A percentile compares a stretch with the other conserved stretches of the same genome.
Evolutionary conservation across 2,329 filamentous ascomycete genomes (phyloP).

Genomic region (Ophiostoma sp.): DNA sequence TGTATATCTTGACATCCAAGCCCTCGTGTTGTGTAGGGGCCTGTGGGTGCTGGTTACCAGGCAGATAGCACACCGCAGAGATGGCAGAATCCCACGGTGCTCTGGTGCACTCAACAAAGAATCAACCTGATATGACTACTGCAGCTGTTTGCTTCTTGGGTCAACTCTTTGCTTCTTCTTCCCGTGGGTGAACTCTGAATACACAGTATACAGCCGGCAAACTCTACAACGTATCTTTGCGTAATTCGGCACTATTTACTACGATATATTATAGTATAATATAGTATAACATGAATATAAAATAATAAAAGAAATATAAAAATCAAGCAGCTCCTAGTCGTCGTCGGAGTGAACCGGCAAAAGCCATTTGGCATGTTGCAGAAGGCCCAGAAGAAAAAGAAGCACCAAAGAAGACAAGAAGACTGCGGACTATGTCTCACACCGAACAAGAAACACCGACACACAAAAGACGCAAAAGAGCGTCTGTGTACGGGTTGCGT

Average conservation of each 20-base stretch:
- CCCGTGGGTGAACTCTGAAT: not conserved
- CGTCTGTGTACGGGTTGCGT: not conserved
- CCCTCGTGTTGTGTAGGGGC: not conserved
- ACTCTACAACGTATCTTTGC: not conserved
- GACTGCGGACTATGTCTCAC: not conserved
- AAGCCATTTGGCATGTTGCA: not conserved
- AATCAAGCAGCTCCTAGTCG: not conserved
- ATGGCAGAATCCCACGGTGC: not conserved
- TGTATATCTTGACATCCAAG: not conserved
- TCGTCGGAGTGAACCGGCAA: conserved; percentile 14
- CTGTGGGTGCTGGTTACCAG: not conserved
- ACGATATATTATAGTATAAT: not conserved
- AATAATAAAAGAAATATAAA: not conserved
- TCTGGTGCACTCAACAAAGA: not conserved
- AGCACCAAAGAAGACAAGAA: not conserved
- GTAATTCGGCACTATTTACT: not conserved
- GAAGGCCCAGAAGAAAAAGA: not conserved
- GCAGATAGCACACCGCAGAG: not conserved
- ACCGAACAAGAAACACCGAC: conserved; percentile 9
- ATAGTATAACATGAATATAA: not conserved
- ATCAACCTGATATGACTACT: not conserved
- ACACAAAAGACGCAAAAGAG: not conserved
- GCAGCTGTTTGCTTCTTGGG: not conserved
- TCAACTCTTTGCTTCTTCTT: not conserved
- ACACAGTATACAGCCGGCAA: not conserved